These are phyloP conservation scores for Petasospora rhodanensis DNA, from an alignment of 1,139 yeast species.

Conservation along the genomic window DNA sequence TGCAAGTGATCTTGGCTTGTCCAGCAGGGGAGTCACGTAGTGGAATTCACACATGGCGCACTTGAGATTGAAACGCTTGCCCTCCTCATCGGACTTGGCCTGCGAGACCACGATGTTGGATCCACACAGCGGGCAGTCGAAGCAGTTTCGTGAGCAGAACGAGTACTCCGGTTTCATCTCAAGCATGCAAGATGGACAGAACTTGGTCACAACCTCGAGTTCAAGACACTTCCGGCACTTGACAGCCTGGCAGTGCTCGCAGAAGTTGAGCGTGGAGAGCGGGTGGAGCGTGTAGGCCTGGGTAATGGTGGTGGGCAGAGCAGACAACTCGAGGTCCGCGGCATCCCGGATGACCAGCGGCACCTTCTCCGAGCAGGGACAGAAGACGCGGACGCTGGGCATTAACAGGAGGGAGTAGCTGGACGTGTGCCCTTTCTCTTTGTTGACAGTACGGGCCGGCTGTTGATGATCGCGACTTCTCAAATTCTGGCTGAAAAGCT, in stretches of 20 bases:
- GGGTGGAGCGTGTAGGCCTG: conserved; percentile 18
- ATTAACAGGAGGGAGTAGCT: too few species aligned
- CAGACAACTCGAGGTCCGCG: conserved; percentile 10
- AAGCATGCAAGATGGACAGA: conserved; percentile 24
- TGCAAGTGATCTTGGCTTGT: conserved; percentile 28
- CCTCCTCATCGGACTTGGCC: background rate
- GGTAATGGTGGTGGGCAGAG: conserved; percentile 19
- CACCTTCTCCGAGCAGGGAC: conserved; percentile 22
- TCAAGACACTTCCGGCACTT: conserved; percentile 25
- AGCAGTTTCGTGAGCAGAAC: conserved; percentile 23
- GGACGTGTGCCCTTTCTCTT: too few species aligned
- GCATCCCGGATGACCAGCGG: conserved; percentile 7
- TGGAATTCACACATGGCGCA: conserved; percentile 28
- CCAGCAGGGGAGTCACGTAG: conserved; percentile 25
- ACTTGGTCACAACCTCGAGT: conserved; percentile 21
- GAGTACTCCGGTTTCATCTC: conserved; percentile 22
- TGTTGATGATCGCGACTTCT: too few species aligned
- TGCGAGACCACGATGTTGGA: conserved; percentile 12
- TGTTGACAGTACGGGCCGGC: too few species aligned
- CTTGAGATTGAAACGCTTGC: conserved; percentile 16
- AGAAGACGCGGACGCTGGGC: conserved; percentile 16
- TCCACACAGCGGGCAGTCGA: conserved; percentile 23
- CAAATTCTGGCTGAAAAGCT: too few species aligned
- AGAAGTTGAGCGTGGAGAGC: conserved; percentile 18
- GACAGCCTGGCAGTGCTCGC: conserved; percentile 22